These are phyloP conservation scores for Purshia tridentata DNA, from an alignment of 306 rosid genomes.

Conservation along the genomic window DNA sequence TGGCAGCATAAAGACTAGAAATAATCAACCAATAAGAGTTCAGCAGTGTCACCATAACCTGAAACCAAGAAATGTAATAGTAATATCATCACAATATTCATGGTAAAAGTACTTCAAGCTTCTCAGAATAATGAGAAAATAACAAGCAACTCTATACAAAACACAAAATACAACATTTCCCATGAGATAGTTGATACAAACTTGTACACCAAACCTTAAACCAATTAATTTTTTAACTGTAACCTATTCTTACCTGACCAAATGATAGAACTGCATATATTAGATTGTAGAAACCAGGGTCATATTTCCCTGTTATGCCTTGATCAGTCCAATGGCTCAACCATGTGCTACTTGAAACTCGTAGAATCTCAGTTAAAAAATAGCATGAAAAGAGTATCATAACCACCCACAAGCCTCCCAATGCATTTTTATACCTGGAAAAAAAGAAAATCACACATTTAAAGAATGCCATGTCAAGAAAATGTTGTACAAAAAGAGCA, in stretches of 20 bases:
- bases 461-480: too few species aligned
- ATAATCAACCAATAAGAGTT: constrained; percentile 82
- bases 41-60: constrained; percentile 69
- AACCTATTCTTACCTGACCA: constrained; percentile 59
- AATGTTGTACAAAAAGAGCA: background rate
- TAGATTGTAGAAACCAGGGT: constrained; percentile 60
- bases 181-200: constrained; percentile 42
- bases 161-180: background rate
- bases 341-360: constrained; percentile 93
- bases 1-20: constrained; percentile 86
- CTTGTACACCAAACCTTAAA: constrained; percentile 29
- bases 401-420: constrained; percentile 88
- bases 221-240: background rate
- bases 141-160: background rate
- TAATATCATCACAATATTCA: background rate
- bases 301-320: constrained; percentile 35
- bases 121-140: background rate
- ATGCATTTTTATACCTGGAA: constrained; percentile 69
- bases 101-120: background rate
- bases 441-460: background rate
- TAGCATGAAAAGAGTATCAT: constrained; percentile 65
- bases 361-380: constrained; percentile 62
- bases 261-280: constrained; percentile 72
- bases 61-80: constrained; percentile 28
- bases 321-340: constrained; percentile 80